Conservation (phyloP, 805 yeast genomes). For the Zygotorulaspora sp. region DNA sequence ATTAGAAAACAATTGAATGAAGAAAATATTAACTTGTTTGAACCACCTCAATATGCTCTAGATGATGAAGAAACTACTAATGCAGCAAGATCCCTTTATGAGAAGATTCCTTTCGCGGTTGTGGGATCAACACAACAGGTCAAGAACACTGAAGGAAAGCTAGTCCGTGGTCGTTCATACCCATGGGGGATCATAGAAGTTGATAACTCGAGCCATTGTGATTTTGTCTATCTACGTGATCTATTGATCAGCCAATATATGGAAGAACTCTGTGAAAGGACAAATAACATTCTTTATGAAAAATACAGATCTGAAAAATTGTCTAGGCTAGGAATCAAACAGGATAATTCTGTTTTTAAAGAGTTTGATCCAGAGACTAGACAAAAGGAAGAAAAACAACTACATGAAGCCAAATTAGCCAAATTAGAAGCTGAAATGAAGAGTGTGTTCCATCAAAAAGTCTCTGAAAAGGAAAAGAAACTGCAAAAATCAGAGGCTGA, state of each 20-base stretch:
- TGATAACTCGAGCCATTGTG: constrained; percentile 90
- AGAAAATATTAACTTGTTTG: constrained; percentile 71
- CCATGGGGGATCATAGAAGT: constrained; percentile 98
- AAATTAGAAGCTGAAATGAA: constrained; percentile 97
- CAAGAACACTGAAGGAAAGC: constrained; percentile 65
- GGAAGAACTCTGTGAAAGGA: constrained; percentile 89
- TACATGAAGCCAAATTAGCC: constrained; percentile 89
- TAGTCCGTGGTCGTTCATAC: constrained; percentile 84
- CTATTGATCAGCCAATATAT: constrained; percentile 82
- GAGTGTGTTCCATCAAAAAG: constrained; percentile 92
- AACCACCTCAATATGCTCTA: constrained; percentile 70
- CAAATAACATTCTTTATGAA: constrained; percentile 74
- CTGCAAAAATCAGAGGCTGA: constrained; percentile 96
- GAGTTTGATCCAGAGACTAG: constrained; percentile 90
- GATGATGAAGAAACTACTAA: constrained; percentile 80
- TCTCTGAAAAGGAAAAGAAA: constrained; percentile 93
- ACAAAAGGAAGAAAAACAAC: constrained; percentile 88
- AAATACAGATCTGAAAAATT: constrained; percentile 83
- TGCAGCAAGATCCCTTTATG: constrained; percentile 61
- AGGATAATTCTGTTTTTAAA: constrained; percentile 87
- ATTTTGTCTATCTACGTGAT: constrained; percentile 83
- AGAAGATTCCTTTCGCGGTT: constrained; percentile 84
- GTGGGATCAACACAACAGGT: constrained; percentile 81
- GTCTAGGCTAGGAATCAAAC: constrained; percentile 76
- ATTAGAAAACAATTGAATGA: constrained; percentile 70